phyloP scores from a whole-genome alignment of 768 basidiomycete species.

The Tylopilus intermedius region DNA sequence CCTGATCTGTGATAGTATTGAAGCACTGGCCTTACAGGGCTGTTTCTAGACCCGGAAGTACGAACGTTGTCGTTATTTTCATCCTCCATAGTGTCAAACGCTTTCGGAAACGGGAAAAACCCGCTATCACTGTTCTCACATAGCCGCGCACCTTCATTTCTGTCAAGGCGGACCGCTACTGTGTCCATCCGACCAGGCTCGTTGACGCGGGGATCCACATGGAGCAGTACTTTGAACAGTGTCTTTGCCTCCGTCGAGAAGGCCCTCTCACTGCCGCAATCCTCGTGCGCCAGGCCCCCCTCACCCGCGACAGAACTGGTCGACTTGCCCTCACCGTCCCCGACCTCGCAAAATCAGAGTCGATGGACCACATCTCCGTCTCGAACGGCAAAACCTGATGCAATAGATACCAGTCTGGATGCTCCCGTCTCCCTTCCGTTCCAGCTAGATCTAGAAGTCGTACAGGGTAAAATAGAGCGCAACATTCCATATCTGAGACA shows the following conservation, averaged over 20 bases:
- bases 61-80: constrained; percentile 47
- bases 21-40: constrained; percentile 84
- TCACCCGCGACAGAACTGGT: constrained; percentile 14
- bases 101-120: constrained; percentile 44
- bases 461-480: constrained; percentile 51
- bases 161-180: too few relatives aligned
- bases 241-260: constrained; percentile 32
- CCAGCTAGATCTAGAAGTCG: constrained; percentile 48
- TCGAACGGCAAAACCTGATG: constrained; percentile 40
- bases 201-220: too few relatives aligned
- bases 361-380: constrained; percentile 44
- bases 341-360: background rate
- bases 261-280: constrained; percentile 44
- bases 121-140: too few relatives aligned
- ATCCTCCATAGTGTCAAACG: constrained; percentile 29
- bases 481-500: constrained; percentile 87
- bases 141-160: too few relatives aligned
- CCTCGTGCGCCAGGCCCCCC: constrained; percentile 16
- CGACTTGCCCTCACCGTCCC: constrained; percentile 5
- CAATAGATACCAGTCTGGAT: constrained; percentile 31
- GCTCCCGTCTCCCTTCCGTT: constrained; percentile 54
- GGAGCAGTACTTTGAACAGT: too few relatives aligned
- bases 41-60: constrained; percentile 80
- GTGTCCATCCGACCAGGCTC: too few relatives aligned
- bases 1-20: constrained; percentile 47